Evolutionary conservation across 1,284 basidiomycete genomes (phyloP), one percentile per base, ranked within the genome.

Genomic region (Sanghuangporus weigelae): DNA sequence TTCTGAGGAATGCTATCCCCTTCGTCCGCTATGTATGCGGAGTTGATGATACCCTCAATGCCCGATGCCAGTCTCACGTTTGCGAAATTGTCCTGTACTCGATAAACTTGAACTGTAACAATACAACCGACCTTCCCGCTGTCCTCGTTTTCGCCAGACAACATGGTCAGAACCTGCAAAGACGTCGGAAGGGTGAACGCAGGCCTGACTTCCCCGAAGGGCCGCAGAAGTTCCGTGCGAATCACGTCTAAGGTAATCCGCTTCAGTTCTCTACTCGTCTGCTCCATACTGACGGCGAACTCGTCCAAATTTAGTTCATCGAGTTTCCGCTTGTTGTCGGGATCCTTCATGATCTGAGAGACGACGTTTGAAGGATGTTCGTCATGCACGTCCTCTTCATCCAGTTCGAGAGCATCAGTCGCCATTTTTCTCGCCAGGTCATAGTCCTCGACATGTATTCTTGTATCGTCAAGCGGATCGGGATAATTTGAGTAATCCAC

Each of bases 351-450:
- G 72, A 99, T 88, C 60, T 90, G 79, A 21, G 82, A 82, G 50
- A 95, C 88, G 8, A 96, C 93, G 59, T 91, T 86, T 6, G 95
- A 97, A 42, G 93, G 91, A 72, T 95, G 92, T 69, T 93, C 88
- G 69, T 93, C 93, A 65, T 92, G 90, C 36, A 93, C 82, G 74
- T 98, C 96, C 73, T 98, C 96, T 71, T 96, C 94, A 70, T 98
- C 96, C 39, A 95, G 84, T 71, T 98, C 96, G 26, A 98, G 84
- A 7, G 96, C 95, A 74, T 98, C 96, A 11, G 94, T 93, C 40
- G 97, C 96, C 95, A 99, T 98, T 79, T 99, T 98, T 53, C 95
- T 89, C 1, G 97, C 96, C 61, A 98, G 84, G 71, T 98, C 95
- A 74, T 99, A 99, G 76, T 99, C 96, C 75, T 98, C 95, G 0